These are phyloP conservation scores for Colletotrichum cuscutae DNA, from an alignment of 2,329 filamentous ascomycete species.

Conservation along the genomic window DNA sequence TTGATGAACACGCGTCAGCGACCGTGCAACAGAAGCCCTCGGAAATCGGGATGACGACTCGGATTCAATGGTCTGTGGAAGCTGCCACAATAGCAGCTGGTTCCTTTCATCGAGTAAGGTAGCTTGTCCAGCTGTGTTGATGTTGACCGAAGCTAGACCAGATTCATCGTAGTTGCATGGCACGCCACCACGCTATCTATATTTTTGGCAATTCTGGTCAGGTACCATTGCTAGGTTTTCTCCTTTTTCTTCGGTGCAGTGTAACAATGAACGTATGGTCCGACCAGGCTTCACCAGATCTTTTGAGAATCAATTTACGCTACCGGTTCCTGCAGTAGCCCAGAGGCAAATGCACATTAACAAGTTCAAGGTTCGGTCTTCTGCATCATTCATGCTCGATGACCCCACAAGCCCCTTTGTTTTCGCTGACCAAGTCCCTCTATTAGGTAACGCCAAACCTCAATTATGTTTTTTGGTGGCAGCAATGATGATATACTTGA, in stretches of 20 bases:
- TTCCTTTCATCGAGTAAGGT: background rate
- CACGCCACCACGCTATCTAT: background rate
- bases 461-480: background rate
- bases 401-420: background rate
- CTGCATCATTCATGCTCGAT: background rate
- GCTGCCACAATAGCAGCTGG: background rate
- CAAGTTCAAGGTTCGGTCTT: background rate
- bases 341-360: background rate
- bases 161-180: background rate
- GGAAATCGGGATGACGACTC: background rate
- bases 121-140: background rate
- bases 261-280: background rate
- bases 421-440: background rate
- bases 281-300: background rate
- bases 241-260: background rate
- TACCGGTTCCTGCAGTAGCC: background rate
- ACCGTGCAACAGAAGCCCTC: background rate
- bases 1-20: conserved; percentile 20
- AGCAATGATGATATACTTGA: background rate
- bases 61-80: background rate
- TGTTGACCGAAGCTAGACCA: background rate
- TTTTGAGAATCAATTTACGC: background rate
- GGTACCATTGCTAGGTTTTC: background rate
- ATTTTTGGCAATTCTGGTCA: background rate
- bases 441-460: background rate